Conservation (phyloP, 2,329 filamentous ascomycete species). For the Colletotrichum paranaense region DNA sequence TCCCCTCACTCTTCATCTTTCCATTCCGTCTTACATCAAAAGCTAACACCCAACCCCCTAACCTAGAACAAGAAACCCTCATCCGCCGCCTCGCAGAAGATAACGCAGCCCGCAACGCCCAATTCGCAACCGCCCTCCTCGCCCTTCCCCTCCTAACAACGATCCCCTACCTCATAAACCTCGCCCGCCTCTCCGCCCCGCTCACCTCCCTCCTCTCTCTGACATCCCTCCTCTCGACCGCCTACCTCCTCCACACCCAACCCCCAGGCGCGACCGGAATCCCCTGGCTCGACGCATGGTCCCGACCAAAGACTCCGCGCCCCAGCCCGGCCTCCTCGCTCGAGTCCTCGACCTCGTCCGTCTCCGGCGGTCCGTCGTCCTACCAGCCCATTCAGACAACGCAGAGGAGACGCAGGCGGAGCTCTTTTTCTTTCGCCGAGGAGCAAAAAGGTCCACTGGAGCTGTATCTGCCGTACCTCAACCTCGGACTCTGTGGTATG, state of each 20-base stretch:
- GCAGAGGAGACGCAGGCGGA: conserved; percentile 30
- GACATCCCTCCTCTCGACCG: conserved; percentile 70
- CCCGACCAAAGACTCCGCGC: conserved; percentile 39
- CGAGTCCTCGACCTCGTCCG: conserved; percentile 24
- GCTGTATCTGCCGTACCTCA: conserved; percentile 69
- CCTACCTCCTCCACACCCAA: conserved; percentile 69
- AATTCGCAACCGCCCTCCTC: conserved; percentile 69
- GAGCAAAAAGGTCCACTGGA: conserved; percentile 59
- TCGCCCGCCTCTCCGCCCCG: conserved; percentile 46
- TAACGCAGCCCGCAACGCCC: conserved; percentile 68
- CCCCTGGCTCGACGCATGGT: conserved; percentile 57
- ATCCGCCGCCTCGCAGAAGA: conserved; percentile 66
- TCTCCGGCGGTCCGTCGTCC: conserved; percentile 16
- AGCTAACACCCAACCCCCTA: conserved; percentile 30
- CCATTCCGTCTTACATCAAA: neutral
- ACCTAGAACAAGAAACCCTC: conserved; percentile 71
- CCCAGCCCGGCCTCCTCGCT: conserved; percentile 25
- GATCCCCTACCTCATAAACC: conserved; percentile 64
- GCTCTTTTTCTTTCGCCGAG: conserved; percentile 37
- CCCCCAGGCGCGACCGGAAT: conserved; percentile 68
- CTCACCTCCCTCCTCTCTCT: conserved; percentile 44
- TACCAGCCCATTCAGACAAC: conserved; percentile 3
- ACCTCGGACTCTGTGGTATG: conserved; percentile 65
- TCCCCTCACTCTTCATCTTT: conserved; percentile 37
- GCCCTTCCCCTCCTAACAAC: conserved; percentile 67